A percentile compares a stretch with the other conserved stretches of the same genome.
phyloP scores from a whole-genome alignment of 2,329 filamentous ascomycete species.

The Colletotrichum liaoningense region DNA sequence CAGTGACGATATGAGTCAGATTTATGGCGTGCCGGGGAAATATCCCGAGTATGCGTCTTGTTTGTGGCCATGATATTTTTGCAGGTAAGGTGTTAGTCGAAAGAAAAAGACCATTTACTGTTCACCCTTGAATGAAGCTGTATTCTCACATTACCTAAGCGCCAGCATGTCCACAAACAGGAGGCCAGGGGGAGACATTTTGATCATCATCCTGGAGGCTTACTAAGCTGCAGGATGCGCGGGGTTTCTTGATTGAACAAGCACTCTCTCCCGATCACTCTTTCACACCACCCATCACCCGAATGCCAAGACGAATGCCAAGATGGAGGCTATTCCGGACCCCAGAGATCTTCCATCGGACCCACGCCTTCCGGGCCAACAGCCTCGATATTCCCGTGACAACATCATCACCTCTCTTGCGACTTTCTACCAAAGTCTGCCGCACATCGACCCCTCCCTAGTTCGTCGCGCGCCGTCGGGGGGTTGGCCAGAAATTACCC shows the following conservation, averaged over 20 bases:
- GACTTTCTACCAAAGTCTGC: conserved; percentile 2
- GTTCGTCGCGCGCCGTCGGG: background rate
- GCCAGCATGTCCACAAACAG: background rate
- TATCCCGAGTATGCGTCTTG: conserved; percentile 20
- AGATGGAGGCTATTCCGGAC: conserved; percentile 4
- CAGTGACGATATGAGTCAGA: conserved; percentile 13
- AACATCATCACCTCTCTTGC: background rate
- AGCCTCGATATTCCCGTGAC: conserved; percentile 7
- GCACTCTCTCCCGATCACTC: background rate
- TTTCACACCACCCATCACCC: background rate
- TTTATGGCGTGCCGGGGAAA: conserved; percentile 5
- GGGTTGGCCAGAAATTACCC: conserved; percentile 13
- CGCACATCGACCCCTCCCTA: conserved; percentile 8
- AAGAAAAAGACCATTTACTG: no score
- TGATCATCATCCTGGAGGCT: background rate
- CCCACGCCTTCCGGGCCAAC: background rate
- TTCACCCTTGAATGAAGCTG: background rate
- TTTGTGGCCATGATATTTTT: conserved; percentile 15
- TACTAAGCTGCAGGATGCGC: background rate
- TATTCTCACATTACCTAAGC: background rate
- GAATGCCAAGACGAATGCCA: conserved; percentile 6
- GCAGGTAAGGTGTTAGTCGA: no score
- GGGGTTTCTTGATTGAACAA: background rate
- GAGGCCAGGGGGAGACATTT: background rate
- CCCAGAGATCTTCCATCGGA: background rate